Evolutionary conservation across 2,329 filamentous ascomycete genomes (phyloP).

Genomic region (Epichloe sp.): DNA sequence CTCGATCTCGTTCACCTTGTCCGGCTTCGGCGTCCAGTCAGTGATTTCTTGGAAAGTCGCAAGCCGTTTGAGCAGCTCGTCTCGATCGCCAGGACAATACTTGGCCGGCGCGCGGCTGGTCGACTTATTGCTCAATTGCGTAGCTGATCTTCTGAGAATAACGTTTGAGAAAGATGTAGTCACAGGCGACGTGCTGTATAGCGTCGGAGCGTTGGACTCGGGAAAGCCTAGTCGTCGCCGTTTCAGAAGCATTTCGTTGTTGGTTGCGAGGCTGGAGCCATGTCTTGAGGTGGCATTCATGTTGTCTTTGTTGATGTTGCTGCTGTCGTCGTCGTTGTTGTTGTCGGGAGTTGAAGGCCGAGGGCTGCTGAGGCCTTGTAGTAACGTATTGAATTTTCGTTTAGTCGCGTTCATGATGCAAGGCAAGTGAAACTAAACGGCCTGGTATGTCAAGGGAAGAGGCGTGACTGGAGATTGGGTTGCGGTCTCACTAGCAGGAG

Average conservation of each 20-base stretch:
- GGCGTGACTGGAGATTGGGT: constrained; percentile 1
- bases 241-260: constrained; percentile 35
- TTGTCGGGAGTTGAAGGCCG: constrained; percentile 8
- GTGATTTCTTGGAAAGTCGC: constrained; percentile 85
- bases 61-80: constrained; percentile 66
- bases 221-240: constrained; percentile 37
- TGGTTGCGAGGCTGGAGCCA: constrained; percentile 10
- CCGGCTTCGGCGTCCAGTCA: constrained; percentile 86
- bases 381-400: constrained; percentile 65
- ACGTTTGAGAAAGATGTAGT: constrained; percentile 10
- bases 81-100: constrained; percentile 78
- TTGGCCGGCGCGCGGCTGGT: constrained; percentile 34
- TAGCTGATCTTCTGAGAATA: constrained; percentile 1
- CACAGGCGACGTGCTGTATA: constrained; percentile 8
- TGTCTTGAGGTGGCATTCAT: constrained; percentile 13
- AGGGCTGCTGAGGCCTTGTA: constrained; percentile 49
- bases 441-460: background rate
- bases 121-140: constrained; percentile 7
- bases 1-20: constrained; percentile 72
- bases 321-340: background rate
- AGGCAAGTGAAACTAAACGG: background rate
- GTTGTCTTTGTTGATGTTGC: background rate
- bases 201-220: constrained; percentile 24
- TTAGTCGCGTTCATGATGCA: constrained; percentile 60
- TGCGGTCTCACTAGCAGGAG: background rate